Conservation (phyloP, 768 basidiomycete species). For the Sutorius australiensis region DNA sequence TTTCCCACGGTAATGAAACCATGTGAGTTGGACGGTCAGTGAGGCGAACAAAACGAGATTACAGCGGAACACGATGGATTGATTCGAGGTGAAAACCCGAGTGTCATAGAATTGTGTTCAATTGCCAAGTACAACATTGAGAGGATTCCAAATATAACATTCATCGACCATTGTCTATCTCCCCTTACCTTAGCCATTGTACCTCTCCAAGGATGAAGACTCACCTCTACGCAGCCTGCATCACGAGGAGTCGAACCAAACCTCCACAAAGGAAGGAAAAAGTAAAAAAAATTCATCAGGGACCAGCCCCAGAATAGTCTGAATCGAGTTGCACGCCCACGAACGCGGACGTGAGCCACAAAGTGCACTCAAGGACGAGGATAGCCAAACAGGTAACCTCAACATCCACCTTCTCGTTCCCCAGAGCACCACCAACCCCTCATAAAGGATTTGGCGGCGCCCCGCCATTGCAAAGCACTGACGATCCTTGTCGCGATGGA, state of each 20-base stretch:
- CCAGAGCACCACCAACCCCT: slow-evolving; percentile 4
- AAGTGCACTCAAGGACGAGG: slow-evolving; percentile 29
- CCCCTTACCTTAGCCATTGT: not conserved
- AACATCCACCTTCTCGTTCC: slow-evolving; percentile 19
- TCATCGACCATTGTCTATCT: not conserved
- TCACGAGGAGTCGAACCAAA: not conserved
- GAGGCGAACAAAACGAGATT: not conserved
- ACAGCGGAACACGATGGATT: not conserved
- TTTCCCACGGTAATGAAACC: not conserved
- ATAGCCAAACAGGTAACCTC: not conserved
- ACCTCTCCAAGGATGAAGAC: not conserved
- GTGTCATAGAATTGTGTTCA: not conserved
- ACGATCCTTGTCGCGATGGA: not conserved
- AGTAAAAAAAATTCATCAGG: slow-evolving; percentile 7
- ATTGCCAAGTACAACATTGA: not conserved
- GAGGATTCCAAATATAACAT: not conserved
- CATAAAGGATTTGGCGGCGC: too few relatives aligned
- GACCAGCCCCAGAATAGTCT: slow-evolving; percentile 32
- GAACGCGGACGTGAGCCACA: slow-evolving; percentile 14
- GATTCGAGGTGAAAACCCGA: too few relatives aligned
- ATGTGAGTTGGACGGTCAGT: not conserved
- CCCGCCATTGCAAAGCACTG: too few relatives aligned
- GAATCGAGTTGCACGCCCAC: slow-evolving; percentile 30
- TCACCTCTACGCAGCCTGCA: not conserved
- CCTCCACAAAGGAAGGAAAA: slow-evolving; percentile 11